Conservation (phyloP, 257 asterid genomes). For the Cinchona pubescens region DNA sequence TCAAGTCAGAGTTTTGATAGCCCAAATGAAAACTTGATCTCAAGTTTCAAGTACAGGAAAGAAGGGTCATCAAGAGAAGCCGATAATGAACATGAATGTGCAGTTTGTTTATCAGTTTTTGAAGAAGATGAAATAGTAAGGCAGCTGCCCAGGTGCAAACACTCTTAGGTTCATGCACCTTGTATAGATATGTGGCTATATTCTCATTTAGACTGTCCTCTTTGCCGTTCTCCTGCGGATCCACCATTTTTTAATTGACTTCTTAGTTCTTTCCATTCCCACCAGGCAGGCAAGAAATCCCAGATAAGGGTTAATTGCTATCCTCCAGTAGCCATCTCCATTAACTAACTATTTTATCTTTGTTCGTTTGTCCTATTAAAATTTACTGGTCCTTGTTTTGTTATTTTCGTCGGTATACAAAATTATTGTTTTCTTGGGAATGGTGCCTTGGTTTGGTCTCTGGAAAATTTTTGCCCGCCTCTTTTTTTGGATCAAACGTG, state of each 20-base stretch:
- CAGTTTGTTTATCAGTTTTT: conserved; percentile 61
- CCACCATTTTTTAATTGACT: conserved; percentile 17
- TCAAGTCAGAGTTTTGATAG: conserved; percentile 14
- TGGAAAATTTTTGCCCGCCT: not conserved
- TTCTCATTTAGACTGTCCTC: conserved; percentile 65
- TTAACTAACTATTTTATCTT: conserved; percentile 17
- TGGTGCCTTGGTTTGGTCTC: not conserved
- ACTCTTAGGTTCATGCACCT: conserved; percentile 64
- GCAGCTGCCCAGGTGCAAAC: conserved; percentile 57
- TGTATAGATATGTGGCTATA: conserved; percentile 82
- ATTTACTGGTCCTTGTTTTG: not conserved
- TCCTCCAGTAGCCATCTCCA: conserved; percentile 13
- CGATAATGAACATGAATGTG: conserved; percentile 36
- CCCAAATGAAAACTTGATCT: conserved; percentile 17
- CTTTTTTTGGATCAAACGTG: not conserved
- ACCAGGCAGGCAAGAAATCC: conserved; percentile 25
- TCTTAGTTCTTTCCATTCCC: not conserved
- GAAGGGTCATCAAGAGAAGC: conserved; percentile 20
- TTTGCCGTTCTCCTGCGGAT: conserved; percentile 65
- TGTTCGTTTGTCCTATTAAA: not conserved
- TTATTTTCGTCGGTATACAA: not conserved
- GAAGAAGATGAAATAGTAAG: conserved; percentile 64
- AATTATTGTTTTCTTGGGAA: not conserved
- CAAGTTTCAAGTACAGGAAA: conserved; percentile 59
- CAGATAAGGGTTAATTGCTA: conserved; percentile 24